Base-by-base conservation (phyloP, 768 basidiomycete genomes). In the Lactarius sanguifluus region DNA sequence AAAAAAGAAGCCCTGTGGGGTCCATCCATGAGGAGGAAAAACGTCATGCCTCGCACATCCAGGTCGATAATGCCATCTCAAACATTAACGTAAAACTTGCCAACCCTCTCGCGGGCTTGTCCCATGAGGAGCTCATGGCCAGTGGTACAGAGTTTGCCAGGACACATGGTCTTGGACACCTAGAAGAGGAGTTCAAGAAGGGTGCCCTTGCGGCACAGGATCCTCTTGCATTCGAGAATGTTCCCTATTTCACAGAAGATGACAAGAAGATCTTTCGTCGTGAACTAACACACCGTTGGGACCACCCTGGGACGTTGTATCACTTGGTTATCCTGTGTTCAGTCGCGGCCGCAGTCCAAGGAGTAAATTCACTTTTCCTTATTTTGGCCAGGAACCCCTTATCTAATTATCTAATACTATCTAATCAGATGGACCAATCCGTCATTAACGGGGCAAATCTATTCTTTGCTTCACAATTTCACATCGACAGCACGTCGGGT, bases 261-360 rank as follows among this genome's bases (percentile, higher is more conserved):
- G 85, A 87, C 57, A 79, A 76, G 62, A 68, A 58, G 5, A 61
- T 79, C 30, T 73, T 87, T n/a, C 76, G 76, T 0, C 72, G 79
- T 1, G 86, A 87, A 71, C 69, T 34, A 28, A 80, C 77, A 2
- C 77, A 82, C 74, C 79, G 71, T 57, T 86, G 85, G 84, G 74
- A 70, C 55, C 84, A 85, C 62, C 85, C 84, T 0, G 62, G 59
- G 28, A 77, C 64, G 54, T 76, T 85, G 12, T 86, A 84, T 72
- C 79, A 79, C 52, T 78, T 84, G 45, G 83, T 85, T 25, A 71
- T 85, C 50, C 75, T 86, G 55, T 86, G 89, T 69, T 89, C 88
- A 18, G 75, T 93, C 57, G 89, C 89, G 1, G 92, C 91, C 4
- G 89, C 88, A 59, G 90, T 92, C n/a, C 90, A 93, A 81, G 90